Conservation (phyloP, 345 rosid species). For the Brassica nigra region DNA sequence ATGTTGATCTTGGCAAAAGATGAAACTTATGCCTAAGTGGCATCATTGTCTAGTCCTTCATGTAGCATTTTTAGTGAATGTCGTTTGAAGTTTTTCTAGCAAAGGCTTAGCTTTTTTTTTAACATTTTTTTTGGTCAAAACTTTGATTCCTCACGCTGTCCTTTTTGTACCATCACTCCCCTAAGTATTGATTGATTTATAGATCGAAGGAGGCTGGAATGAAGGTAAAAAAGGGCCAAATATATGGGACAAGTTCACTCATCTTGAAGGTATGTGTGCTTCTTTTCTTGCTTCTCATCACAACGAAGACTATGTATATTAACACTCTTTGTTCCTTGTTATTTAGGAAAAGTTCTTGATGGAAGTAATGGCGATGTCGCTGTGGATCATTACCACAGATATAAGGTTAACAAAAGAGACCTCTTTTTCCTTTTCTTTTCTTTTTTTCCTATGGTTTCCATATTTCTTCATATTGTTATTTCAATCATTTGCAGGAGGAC, state of each 20-base stretch:
- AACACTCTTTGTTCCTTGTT: conserved; percentile 7
- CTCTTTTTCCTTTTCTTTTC: background rate
- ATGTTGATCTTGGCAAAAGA: background rate
- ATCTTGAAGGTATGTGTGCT: conserved; percentile 48
- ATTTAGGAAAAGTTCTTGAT: conserved; percentile 65
- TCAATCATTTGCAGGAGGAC: conserved; percentile 66
- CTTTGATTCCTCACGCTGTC: too few relatives aligned
- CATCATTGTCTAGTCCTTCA: background rate
- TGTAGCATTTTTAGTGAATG: conserved; percentile 6
- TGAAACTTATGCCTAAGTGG: background rate
- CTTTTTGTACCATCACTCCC: background rate
- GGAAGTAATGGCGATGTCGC: conserved; percentile 78
- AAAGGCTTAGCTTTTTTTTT: background rate
- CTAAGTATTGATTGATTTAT: conserved; percentile 15
- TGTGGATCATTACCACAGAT: conserved; percentile 74
- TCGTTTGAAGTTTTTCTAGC: conserved; percentile 7
- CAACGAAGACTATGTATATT: background rate
- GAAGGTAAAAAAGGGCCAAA: conserved; percentile 81
- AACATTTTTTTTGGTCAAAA: background rate
- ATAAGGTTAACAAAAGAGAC: conserved; percentile 56
- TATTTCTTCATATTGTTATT: conserved; percentile 25
- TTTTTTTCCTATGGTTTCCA: background rate
- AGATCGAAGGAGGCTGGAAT: conserved; percentile 87
- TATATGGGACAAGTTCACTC: conserved; percentile 90
- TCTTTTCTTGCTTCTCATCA: background rate